Evolutionary conservation across 257 asterid genomes (phyloP), one percentile per base, ranked within the genome.

Genomic region (Nicotiana benthamiana): DNA sequence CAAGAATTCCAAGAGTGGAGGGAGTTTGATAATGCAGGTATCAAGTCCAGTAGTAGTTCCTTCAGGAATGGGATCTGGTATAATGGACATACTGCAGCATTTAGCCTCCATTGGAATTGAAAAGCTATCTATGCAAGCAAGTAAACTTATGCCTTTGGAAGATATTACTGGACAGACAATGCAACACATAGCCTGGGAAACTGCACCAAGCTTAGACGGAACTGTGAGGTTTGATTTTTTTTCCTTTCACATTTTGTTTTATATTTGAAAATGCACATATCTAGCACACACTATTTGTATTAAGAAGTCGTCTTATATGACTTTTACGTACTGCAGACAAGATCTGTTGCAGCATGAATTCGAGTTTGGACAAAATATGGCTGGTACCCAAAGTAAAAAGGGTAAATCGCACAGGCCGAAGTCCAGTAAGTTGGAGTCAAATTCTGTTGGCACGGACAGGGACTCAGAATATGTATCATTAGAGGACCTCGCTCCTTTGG

Each of bases 71-170:
- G 99, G 98, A 74, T 90, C 97, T 46, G 91, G 94, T 46, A 92
- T 93, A 32, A 92, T 90, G 97, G 96, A 90, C 87, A 87, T 95
- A 82, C 88, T 95, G 77, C 94, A 90, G 75, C 92, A 93, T 79
- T 86, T 93, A 79, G 97, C 97, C 26, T 91, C 99, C 81, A 89
- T 91, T 77, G 98, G 98, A 70, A 92, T 93, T 53, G 97, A 95
- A 87, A 95, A 93, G 89, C 95, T 93, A 18, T 95, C 97, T 1
- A 89, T 91, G 95, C 99, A 95, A 85, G 99, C 99, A 72, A 91
- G 87, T 67, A 95, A 90, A 68, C 75, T 95, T 83, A 95, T 93
- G 97, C 99, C 99, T 32, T 80, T 95, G 81, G 97, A 95, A 90
- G 97, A 93, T 79, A 81, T 96, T 79, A 94, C 96, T 40, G 98